These are phyloP conservation scores for Phytophthora pisi DNA, from an alignment of 352 stramenopile species.

Conservation along the genomic window DNA sequence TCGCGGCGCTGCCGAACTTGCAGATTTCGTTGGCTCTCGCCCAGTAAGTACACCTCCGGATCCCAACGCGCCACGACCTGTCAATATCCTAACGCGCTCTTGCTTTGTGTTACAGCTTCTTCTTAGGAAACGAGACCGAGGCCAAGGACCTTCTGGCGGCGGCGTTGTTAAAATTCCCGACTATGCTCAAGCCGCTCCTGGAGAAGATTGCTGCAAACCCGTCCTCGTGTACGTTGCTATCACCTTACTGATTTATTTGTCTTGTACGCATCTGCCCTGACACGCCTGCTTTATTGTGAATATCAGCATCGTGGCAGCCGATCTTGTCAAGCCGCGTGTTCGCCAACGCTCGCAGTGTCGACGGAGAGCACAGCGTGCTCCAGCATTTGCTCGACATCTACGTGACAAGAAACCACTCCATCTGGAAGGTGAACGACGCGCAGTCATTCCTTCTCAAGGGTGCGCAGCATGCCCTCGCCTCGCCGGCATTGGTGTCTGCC, in stretches of 20 bases:
- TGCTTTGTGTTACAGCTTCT: constrained; percentile 50
- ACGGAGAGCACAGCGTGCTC: constrained; percentile 58
- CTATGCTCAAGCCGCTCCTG: constrained; percentile 69
- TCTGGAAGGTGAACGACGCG: constrained; percentile 87
- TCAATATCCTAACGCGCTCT: constrained; percentile 13
- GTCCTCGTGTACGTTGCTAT: constrained; percentile 55
- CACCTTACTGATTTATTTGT: not conserved
- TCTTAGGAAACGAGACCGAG: constrained; percentile 61
- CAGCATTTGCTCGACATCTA: constrained; percentile 86
- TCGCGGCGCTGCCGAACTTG: constrained; percentile 69
- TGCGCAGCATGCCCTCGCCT: constrained; percentile 70
- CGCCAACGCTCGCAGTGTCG: constrained; percentile 68
- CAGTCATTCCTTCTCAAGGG: constrained; percentile 71
- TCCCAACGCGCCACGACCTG: not conserved
- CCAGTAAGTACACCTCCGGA: constrained; percentile 44
- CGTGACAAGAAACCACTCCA: constrained; percentile 70
- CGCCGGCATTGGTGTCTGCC: constrained; percentile 48
- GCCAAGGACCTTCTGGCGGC: constrained; percentile 66
- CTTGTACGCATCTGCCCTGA: not conserved
- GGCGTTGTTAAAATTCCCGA: constrained; percentile 72
- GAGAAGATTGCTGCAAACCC: constrained; percentile 77
- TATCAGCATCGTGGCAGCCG: constrained; percentile 67
- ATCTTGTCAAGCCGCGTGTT: constrained; percentile 80
- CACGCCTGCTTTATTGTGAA: not conserved
- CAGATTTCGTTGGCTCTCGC: constrained; percentile 81